Base-by-base conservation (phyloP, 495 filamentous ascomycete genomes). In the Penicillium chermesinum region DNA sequence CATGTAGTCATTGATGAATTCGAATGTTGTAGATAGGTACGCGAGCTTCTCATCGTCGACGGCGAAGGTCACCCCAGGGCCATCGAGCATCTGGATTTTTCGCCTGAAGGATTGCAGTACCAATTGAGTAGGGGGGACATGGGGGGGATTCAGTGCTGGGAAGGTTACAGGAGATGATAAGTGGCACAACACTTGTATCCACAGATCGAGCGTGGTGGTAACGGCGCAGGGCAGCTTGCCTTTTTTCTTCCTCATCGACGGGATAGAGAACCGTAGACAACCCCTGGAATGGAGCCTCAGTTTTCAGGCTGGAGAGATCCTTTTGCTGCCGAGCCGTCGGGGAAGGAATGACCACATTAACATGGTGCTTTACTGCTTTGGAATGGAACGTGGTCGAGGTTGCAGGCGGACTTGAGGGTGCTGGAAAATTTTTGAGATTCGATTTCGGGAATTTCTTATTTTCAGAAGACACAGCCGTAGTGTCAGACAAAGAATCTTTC, bases 1-100 rank as follows among this genome's bases (percentile, higher is more conserved):
- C n/a, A 67, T 58, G 42, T 73, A 71, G 6, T 65, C 51, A 19
- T 69, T 65, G 2, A 72, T 54, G n/a, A 79, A 79, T 12, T 62
- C 63, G 48, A 77, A 77, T 36, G 67, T 64, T 1, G 64, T 44
- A 0, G 60, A 59, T 3, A 64, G 50, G 7, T 50, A 33, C 0
- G 60, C 56, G 0, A 73, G 55, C 2, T 42, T 53, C 3, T 59
- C 52, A 16, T 59, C 61, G 1, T 54, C 48, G 0, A 58, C 38
- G 1, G 53, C 47, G 10, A 69, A 56, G 2, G 50, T 54, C 2
- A 72, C 58, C 0, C 39, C 13, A 0, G 68, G 67, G 0, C 71
- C 70, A 1, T 54, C 34, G 32, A 73, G 65, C 1, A 35, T 20
- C 1, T 43, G 16, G 0, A 69, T 37, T 33, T 67, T 70, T 21